phyloP scores from a whole-genome alignment of 768 basidiomycete genomes.

The Pisolithus microcarpus region DNA sequence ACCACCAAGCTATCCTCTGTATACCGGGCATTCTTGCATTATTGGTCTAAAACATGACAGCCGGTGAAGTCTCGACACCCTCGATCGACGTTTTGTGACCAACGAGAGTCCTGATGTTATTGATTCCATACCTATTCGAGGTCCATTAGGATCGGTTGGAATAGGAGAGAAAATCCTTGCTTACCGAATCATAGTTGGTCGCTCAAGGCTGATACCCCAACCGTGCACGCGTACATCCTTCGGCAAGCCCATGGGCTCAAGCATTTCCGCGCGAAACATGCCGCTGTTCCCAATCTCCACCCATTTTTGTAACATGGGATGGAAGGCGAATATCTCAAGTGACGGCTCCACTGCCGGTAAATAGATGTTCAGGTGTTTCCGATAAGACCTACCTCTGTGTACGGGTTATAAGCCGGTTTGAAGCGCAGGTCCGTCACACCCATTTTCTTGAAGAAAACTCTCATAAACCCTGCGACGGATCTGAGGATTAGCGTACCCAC shows the following conservation, averaged over 20 bases:
- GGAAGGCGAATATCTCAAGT: constrained; percentile 97
- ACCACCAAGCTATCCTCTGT: no score
- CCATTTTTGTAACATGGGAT: constrained; percentile 88
- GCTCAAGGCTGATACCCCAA: constrained; percentile 90
- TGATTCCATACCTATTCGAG: constrained; percentile 78
- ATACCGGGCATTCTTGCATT: background rate
- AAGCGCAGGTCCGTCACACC: constrained; percentile 90
- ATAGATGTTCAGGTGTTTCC: constrained; percentile 3
- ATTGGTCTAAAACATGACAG: constrained; percentile 72
- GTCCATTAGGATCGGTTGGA: constrained; percentile 1
- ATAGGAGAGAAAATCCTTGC: constrained; percentile 12
- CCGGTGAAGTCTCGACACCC: constrained; percentile 79
- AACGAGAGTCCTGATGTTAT: constrained; percentile 92
- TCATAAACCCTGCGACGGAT: constrained; percentile 77
- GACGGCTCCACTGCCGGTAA: constrained; percentile 55
- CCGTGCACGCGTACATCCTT: constrained; percentile 94
- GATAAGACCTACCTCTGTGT: constrained; percentile 67
- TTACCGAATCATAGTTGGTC: constrained; percentile 98
- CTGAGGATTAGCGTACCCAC: background rate
- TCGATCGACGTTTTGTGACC: constrained; percentile 96
- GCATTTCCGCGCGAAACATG: constrained; percentile 99
- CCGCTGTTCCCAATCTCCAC: constrained; percentile 99
- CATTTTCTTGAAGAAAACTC: constrained; percentile 97
- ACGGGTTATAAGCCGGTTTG: constrained; percentile 99
- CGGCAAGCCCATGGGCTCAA: constrained; percentile 98